Conservation (phyloP, 306 rosid genomes). For the Biancaea sappan region DNA sequence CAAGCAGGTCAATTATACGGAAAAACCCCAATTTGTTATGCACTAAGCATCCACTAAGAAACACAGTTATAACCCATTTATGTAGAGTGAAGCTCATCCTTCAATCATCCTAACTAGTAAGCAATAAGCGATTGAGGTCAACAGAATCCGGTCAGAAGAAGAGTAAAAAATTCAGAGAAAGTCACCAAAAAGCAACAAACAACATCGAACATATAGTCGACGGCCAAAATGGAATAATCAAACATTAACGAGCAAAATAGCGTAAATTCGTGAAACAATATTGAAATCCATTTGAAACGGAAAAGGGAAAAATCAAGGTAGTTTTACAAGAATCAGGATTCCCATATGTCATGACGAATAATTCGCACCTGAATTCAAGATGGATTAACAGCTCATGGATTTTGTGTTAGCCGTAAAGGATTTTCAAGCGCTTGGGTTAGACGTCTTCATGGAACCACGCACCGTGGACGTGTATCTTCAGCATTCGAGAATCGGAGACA, state of each 20-base stretch:
- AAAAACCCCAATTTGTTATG: no score
- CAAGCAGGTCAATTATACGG: not conserved
- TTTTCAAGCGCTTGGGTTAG: not conserved
- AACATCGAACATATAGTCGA: not conserved
- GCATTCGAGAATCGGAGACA: no score
- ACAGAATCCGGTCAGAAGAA: not conserved
- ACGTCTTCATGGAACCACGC: not conserved
- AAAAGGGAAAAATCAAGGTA: not conserved
- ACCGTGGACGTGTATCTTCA: slow-evolving; percentile 14
- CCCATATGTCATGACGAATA: not conserved
- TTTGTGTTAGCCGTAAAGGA: not conserved
- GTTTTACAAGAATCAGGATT: not conserved
- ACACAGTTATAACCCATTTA: not conserved
- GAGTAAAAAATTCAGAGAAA: not conserved
- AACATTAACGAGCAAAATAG: no score
- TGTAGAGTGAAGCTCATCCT: not conserved
- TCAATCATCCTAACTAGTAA: not conserved
- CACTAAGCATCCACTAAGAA: not conserved
- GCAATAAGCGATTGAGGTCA: not conserved
- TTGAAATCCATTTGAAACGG: not conserved
- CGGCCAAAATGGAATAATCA: not conserved
- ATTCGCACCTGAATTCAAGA: slow-evolving; percentile 16
- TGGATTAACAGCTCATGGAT: not conserved
- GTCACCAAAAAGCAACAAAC: not conserved
- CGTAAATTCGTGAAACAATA: not conserved